Percentiles rank a stretch among this genome's conserved stretches.
Conservation (phyloP, 768 basidiomycete species). For the Baorangia bicolor region DNA sequence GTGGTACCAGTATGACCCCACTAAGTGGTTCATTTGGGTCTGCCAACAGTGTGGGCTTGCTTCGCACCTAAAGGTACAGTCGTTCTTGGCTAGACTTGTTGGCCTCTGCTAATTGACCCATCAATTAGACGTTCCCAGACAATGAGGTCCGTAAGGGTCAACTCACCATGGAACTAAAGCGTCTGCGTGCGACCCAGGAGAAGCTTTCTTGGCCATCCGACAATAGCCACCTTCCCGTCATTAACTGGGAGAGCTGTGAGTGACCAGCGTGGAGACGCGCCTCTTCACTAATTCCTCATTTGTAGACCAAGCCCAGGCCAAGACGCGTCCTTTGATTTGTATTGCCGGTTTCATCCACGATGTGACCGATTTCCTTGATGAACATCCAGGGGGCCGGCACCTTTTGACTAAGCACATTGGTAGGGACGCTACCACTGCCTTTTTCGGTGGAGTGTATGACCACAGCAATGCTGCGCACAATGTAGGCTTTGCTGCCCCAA, state of each 20-base stretch:
- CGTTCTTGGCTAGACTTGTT: background rate
- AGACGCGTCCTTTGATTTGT: conserved; percentile 78
- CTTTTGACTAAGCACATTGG: conserved; percentile 82
- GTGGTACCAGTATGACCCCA: conserved; percentile 88
- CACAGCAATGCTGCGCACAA: conserved; percentile 90
- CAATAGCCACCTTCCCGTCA: conserved; percentile 71
- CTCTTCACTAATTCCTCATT: background rate
- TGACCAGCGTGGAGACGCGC: conserved; percentile 3
- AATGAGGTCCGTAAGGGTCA: conserved; percentile 83
- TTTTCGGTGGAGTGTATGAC: conserved; percentile 90
- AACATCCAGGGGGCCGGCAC: conserved; percentile 90
- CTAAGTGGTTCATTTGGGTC: conserved; percentile 80
- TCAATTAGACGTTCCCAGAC: conserved; percentile 50
- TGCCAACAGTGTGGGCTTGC: conserved; percentile 49
- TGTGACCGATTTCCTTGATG: conserved; percentile 77
- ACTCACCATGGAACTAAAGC: conserved; percentile 91
- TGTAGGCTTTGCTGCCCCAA: conserved; percentile 36
- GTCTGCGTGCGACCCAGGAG: conserved; percentile 75
- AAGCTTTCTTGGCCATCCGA: conserved; percentile 76
- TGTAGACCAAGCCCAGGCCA: conserved; percentile 74
- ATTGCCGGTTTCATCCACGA: conserved; percentile 95
- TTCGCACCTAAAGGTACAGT: conserved; percentile 50
- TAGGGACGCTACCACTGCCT: conserved; percentile 89
- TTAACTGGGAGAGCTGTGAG: conserved; percentile 85
- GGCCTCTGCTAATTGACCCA: background rate